Percentiles rank a stretch among this genome's conserved stretches.
These are phyloP conservation scores for Penicillium sp. DNA, from an alignment of 2,329 filamentous ascomycete genomes.

Conservation along the genomic window DNA sequence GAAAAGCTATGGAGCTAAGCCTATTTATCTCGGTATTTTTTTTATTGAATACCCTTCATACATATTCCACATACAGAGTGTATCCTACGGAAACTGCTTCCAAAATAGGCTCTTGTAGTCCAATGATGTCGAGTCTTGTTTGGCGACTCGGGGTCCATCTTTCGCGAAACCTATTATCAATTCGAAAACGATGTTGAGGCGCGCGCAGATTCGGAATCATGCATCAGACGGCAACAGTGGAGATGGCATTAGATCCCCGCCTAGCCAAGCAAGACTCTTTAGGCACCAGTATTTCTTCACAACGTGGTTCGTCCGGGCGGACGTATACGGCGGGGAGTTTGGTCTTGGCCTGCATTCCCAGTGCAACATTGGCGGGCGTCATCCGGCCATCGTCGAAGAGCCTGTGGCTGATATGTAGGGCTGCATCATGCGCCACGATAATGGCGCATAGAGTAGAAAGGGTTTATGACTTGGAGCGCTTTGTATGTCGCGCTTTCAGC, in stretches of 20 bases:
- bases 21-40: too few relatives aligned
- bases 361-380: constrained; percentile 18
- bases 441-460: background rate
- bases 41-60: too few relatives aligned
- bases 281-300: constrained; percentile 25
- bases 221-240: background rate
- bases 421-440: constrained; percentile 22
- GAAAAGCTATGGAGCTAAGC: background rate
- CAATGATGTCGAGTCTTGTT: too few relatives aligned
- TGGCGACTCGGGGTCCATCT: too few relatives aligned
- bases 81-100: too few relatives aligned
- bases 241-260: constrained; percentile 8
- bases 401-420: constrained; percentile 20
- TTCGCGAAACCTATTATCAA: too few relatives aligned
- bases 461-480: background rate
- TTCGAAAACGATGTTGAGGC: too few relatives aligned
- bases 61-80: too few relatives aligned
- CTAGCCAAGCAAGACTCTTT: constrained; percentile 5
- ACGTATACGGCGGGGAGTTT: background rate
- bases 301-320: background rate
- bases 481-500: too few relatives aligned
- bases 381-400: background rate
- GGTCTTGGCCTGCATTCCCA: constrained; percentile 19
- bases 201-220: too few relatives aligned
- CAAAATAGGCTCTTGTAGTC: too few relatives aligned